These are phyloP conservation scores for Cercospora citrullina DNA, from an alignment of 2,329 filamentous ascomycete genomes.

Conservation along the genomic window DNA sequence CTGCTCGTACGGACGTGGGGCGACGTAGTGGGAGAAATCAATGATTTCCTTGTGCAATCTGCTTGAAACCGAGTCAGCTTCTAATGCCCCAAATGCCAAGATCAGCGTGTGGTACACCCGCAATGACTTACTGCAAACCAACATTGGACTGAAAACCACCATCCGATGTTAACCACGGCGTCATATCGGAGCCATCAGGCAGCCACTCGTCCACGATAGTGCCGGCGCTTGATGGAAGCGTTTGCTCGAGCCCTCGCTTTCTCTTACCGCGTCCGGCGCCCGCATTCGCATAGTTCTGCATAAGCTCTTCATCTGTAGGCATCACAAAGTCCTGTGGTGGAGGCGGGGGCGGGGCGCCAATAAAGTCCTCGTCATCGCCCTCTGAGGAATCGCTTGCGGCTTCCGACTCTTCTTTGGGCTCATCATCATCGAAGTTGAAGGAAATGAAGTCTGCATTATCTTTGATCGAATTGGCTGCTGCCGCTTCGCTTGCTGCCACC, in stretches of 20 bases:
- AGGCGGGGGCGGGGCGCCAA: conserved; percentile 20
- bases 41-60: conserved; percentile 84
- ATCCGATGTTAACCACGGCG: conserved; percentile 64
- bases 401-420: conserved; percentile 33
- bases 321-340: conserved; percentile 23
- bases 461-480: conserved; percentile 37
- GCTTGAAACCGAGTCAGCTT: conserved; percentile 20
- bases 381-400: conserved; percentile 34
- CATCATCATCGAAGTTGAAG: conserved; percentile 48
- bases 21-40: conserved; percentile 84
- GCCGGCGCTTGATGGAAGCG: conserved; percentile 29
- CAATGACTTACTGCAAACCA: conserved; percentile 31
- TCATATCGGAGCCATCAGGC: conserved; percentile 42
- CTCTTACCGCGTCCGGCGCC: conserved; percentile 61
- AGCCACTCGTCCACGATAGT: conserved; percentile 49
- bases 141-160: conserved; percentile 41
- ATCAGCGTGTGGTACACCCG: not conserved
- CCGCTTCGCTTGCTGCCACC: conserved; percentile 54
- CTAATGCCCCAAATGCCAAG: not conserved
- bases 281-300: conserved; percentile 13
- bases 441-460: conserved; percentile 83
- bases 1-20: conserved; percentile 74
- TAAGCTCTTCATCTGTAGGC: conserved; percentile 30
- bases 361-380: conserved; percentile 40
- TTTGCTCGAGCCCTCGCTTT: conserved; percentile 51